Evolutionary conservation across 176 grass and related monocot species (phyloP).

Genomic region (Aegilops umbellulata): DNA sequence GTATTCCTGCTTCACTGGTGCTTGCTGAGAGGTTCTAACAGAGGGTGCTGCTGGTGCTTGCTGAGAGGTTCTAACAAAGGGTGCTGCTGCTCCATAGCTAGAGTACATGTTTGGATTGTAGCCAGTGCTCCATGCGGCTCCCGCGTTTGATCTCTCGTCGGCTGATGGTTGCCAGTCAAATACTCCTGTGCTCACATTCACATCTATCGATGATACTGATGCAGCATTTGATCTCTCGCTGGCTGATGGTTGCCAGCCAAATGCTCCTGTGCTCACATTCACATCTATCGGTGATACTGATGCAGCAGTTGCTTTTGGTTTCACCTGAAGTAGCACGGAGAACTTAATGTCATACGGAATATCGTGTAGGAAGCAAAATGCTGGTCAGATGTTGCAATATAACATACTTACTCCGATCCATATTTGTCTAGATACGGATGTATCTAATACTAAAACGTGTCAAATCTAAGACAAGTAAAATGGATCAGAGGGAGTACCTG

Average conservation of each 20-base stretch:
- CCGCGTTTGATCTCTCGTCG: conserved; percentile 13
- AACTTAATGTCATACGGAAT: background rate
- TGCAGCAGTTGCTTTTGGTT: conserved; percentile 9
- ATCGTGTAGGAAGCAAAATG: conserved; percentile 19
- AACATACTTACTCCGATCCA: background rate
- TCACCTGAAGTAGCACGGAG: conserved; percentile 16
- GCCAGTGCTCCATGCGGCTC: conserved; percentile 10
- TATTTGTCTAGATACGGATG: too few relatives aligned
- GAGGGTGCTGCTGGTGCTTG: conserved; percentile 19
- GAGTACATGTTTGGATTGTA: conserved; percentile 20
- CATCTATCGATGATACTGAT: background rate
- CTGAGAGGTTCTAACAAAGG: background rate
- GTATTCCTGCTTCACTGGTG: conserved; percentile 37
- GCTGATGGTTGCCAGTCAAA: conserved; percentile 28
- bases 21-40: conserved; percentile 15
- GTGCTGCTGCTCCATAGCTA: conserved; percentile 24
- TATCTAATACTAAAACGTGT: too few relatives aligned
- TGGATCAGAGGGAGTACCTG: conserved; percentile 22
- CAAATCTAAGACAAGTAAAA: too few relatives aligned
- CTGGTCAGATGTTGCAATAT: background rate
- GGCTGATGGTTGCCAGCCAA: conserved; percentile 29
- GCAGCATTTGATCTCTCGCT: conserved; percentile 20
- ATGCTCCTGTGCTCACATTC: conserved; percentile 10
- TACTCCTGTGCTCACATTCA: conserved; percentile 10
- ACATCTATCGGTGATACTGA: background rate